A percentile compares a stretch with the other conserved stretches of the same genome.
phyloP scores from a whole-genome alignment of 2,329 filamentous ascomycete species.

The Pochonia chlamydosporia region DNA sequence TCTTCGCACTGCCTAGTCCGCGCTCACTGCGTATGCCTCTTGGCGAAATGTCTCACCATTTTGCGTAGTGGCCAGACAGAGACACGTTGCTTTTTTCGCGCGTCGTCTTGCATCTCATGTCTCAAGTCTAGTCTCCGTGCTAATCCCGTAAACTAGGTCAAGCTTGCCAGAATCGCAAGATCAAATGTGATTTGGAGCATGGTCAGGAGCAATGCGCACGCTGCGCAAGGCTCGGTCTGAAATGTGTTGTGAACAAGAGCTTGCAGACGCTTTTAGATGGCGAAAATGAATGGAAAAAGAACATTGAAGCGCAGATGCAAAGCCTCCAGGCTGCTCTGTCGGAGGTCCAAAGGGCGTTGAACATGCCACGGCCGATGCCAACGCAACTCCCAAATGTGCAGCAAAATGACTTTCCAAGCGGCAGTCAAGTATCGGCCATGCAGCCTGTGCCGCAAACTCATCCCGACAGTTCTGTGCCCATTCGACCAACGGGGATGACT shows the following conservation, averaged over 20 bases:
- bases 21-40: too few relatives aligned
- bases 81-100: background rate
- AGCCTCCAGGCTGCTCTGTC: constrained; percentile 19
- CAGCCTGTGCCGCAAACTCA: background rate
- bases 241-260: constrained; percentile 49
- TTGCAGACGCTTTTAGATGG: constrained; percentile 49
- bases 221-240: constrained; percentile 42
- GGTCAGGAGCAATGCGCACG: constrained; percentile 41
- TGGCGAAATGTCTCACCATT: too few relatives aligned
- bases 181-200: constrained; percentile 44
- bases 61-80: too few relatives aligned
- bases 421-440: background rate
- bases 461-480: background rate
- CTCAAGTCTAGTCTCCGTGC: background rate
- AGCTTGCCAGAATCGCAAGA: constrained; percentile 49
- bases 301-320: constrained; percentile 21
- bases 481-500: constrained; percentile 22
- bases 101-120: background rate
- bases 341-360: constrained; percentile 19
- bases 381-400: background rate
- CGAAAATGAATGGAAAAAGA: constrained; percentile 38
- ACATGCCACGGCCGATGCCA: constrained; percentile 7
- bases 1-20: too few relatives aligned
- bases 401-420: background rate
- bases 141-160: constrained; percentile 16